Evolutionary conservation across 2,329 filamentous ascomycete genomes (phyloP).

Genomic region (Nemania abortiva): DNA sequence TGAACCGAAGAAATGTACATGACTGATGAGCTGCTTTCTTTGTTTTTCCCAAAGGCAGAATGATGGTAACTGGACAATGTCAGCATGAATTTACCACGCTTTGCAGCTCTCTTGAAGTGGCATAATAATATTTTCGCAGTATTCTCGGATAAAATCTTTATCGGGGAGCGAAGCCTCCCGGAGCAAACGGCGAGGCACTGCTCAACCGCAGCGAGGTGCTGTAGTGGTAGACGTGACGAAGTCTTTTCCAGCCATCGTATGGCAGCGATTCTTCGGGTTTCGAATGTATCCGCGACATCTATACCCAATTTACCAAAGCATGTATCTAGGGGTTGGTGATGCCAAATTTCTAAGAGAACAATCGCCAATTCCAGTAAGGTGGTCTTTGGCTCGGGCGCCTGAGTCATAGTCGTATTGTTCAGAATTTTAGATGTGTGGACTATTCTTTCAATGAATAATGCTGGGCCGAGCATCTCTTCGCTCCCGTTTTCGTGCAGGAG

Average conservation of each 20-base stretch:
- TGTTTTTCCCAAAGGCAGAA: too few species aligned
- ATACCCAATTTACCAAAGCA: background rate
- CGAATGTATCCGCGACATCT: background rate
- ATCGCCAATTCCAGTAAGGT: constrained; percentile 45
- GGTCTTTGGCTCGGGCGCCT: constrained; percentile 33
- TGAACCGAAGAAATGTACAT: too few species aligned
- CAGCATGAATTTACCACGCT: too few species aligned
- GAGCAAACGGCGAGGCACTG: constrained; percentile 12
- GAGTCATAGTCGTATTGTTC: background rate
- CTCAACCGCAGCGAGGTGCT: background rate
- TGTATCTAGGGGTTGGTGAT: constrained; percentile 38
- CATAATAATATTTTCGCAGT: constrained; percentile 22
- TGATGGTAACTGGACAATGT: too few species aligned
- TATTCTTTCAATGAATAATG: too few species aligned
- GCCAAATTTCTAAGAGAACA: constrained; percentile 46
- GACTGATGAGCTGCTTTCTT: too few species aligned
- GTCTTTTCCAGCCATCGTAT: background rate
- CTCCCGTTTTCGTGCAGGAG: too few species aligned
- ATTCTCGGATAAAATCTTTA: background rate
- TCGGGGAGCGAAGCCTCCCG: background rate
- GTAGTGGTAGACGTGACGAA: background rate
- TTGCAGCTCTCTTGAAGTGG: constrained; percentile 10
- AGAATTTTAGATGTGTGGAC: too few species aligned
- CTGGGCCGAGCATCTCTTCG: background rate
- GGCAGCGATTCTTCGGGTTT: background rate